These are phyloP conservation scores for Scutellaria baicalensis DNA, from an alignment of 257 asterid species.

Conservation along the genomic window DNA sequence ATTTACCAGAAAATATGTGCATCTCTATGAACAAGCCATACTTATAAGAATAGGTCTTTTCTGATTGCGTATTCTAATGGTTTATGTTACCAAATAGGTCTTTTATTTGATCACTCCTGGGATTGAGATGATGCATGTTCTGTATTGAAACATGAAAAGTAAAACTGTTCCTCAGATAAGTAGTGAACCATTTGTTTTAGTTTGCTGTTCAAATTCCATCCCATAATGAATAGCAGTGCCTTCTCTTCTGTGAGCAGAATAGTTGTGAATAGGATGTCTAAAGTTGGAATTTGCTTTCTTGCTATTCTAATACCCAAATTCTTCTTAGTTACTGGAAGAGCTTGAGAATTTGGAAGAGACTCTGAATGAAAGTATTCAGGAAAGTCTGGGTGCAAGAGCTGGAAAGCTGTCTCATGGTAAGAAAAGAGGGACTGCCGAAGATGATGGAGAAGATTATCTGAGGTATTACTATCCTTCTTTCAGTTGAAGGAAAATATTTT, in stretches of 20 bases:
- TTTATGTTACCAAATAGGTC: neutral
- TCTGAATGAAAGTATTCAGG: constrained; percentile 86
- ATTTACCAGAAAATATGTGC: neutral
- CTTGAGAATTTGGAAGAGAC: constrained; percentile 98
- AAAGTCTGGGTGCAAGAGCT: constrained; percentile 86
- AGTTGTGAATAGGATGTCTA: neutral
- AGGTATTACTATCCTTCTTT: constrained; percentile 40
- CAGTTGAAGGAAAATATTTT: neutral
- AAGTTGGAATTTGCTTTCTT: constrained; percentile 3
- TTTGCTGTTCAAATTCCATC: neutral
- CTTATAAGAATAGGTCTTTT: neutral
- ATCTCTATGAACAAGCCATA: neutral
- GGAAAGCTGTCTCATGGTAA: constrained; percentile 58
- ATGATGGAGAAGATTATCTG: constrained; percentile 55
- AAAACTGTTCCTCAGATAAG: neutral
- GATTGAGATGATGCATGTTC: neutral
- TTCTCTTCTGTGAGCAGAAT: neutral
- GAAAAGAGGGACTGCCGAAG: constrained; percentile 54
- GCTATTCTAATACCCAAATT: constrained; percentile 5
- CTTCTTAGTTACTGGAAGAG: constrained; percentile 78
- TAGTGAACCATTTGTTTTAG: neutral
- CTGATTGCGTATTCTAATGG: too few relatives aligned
- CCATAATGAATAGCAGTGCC: neutral
- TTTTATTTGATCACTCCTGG: neutral
- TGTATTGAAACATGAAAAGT: neutral